These are phyloP conservation scores for Blumeria graminis DNA, from an alignment of 2,329 filamentous ascomycete species.

Conservation along the genomic window DNA sequence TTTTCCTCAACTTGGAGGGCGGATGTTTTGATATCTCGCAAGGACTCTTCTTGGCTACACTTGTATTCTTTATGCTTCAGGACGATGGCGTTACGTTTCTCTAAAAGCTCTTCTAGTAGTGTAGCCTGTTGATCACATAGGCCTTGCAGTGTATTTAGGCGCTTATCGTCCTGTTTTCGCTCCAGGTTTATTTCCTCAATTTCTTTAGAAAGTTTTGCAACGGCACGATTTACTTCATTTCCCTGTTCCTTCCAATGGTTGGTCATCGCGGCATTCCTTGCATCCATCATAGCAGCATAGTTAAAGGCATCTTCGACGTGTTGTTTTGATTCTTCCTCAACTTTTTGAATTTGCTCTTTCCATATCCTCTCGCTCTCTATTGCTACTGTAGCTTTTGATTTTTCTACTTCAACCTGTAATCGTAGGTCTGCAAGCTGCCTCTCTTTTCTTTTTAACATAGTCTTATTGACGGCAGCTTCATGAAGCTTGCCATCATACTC, in stretches of 20 bases:
- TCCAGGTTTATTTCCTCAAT: constrained; percentile 30
- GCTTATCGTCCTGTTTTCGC: constrained; percentile 33
- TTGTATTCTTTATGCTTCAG: constrained; percentile 40
- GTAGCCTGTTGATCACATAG: constrained; percentile 50
- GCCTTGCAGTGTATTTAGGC: constrained; percentile 38
- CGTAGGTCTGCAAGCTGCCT: constrained; percentile 48
- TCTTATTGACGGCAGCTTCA: constrained; percentile 47
- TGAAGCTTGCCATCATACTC: constrained; percentile 48
- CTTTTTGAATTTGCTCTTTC: constrained; percentile 39
- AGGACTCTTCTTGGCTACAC: constrained; percentile 32
- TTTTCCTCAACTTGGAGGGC: constrained; percentile 33
- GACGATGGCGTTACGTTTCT: constrained; percentile 37
- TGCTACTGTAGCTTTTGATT: constrained; percentile 33
- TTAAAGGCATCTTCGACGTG: constrained; percentile 42
- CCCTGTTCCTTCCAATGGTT: constrained; percentile 44
- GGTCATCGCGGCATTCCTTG: constrained; percentile 41
- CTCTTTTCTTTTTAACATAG: constrained; percentile 46
- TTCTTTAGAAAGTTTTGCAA: constrained; percentile 25
- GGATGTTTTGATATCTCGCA: constrained; percentile 32
- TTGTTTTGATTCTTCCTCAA: constrained; percentile 30
- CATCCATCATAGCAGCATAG: constrained; percentile 42
- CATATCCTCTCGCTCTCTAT: constrained; percentile 33
- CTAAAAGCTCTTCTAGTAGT: constrained; percentile 34
- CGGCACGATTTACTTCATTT: constrained; percentile 29
- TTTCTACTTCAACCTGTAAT: constrained; percentile 37